Percentiles rank a stretch among this genome's conserved stretches.
These are phyloP conservation scores for Candida glaebosa DNA, from an alignment of 805 yeast species.

Conservation along the genomic window DNA sequence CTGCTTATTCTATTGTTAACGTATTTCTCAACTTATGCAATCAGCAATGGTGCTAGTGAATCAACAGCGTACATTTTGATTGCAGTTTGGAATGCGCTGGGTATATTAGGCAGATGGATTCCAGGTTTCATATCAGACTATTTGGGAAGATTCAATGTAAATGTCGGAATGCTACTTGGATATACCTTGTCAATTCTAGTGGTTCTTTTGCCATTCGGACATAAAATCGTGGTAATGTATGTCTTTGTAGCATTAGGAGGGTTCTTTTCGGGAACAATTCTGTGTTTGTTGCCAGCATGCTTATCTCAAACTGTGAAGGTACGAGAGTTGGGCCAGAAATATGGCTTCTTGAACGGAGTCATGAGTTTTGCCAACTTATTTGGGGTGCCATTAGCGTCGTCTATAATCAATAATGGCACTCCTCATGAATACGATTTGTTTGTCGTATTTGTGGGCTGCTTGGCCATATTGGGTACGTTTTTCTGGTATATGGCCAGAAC, in stretches of 20 bases:
- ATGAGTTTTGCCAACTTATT: conserved; percentile 30
- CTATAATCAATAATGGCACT: conserved; percentile 25
- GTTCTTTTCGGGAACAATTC: conserved; percentile 30
- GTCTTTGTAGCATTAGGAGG: conserved; percentile 35
- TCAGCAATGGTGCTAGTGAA: conserved; percentile 28
- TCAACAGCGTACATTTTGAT: conserved; percentile 24
- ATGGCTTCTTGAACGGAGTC: conserved; percentile 30
- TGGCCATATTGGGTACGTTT: conserved; percentile 23
- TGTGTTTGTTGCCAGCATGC: conserved; percentile 44
- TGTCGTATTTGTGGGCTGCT: conserved; percentile 28
- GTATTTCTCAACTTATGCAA: conserved; percentile 31
- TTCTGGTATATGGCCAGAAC: conserved; percentile 24
- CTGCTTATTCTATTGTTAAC: conserved; percentile 26
- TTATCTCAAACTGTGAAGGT: conserved; percentile 54
- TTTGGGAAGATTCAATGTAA: conserved; percentile 29
- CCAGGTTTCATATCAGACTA: conserved; percentile 28
- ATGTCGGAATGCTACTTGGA: conserved; percentile 27
- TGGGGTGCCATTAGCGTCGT: conserved; percentile 33
- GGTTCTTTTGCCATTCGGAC: conserved; percentile 35
- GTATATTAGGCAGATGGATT: conserved; percentile 28
- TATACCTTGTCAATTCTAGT: conserved; percentile 23
- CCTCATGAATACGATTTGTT: conserved; percentile 25
- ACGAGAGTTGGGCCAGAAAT: conserved; percentile 33
- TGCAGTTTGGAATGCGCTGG: conserved; percentile 28
- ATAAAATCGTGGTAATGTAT: conserved; percentile 19